phyloP scores from a whole-genome alignment of 179 eudicot genomes.

The Silene coronaria region DNA sequence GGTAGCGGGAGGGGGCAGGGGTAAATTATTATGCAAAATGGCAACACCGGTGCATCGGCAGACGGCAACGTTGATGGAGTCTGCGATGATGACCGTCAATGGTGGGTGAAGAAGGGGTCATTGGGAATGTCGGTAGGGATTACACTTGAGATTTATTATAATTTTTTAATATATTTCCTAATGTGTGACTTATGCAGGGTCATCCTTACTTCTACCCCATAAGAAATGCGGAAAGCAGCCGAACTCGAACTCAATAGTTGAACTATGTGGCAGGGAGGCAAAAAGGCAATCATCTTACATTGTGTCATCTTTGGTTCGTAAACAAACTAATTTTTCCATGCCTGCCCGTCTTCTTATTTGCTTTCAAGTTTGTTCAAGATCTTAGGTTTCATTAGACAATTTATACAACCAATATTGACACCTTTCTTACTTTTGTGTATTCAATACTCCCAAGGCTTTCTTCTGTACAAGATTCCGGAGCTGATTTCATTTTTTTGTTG shows the following conservation, averaged over 20 bases:
- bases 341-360: not conserved
- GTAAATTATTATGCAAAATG: too few relatives aligned
- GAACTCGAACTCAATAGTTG: slow-evolving; percentile 46
- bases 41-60: too few relatives aligned
- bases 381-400: not conserved
- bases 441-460: not conserved
- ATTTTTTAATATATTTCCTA: not conserved
- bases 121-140: too few relatives aligned
- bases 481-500: not conserved
- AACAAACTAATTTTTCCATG: slow-evolving; percentile 13
- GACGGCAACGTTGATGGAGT: too few relatives aligned
- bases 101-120: too few relatives aligned
- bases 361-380: not conserved
- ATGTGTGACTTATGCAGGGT: slow-evolving; percentile 44
- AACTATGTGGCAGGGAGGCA: not conserved
- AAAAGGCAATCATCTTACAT: not conserved
- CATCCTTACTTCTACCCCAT: slow-evolving; percentile 87
- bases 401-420: not conserved
- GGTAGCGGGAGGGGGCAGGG: too few relatives aligned
- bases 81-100: too few relatives aligned
- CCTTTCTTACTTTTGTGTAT: not conserved
- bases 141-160: too few relatives aligned
- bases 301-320: slow-evolving; percentile 13
- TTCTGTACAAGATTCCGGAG: not conserved
- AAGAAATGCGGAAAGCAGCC: slow-evolving; percentile 87